Evolutionary conservation across 1,284 basidiomycete genomes (phyloP).

Genomic region (Macrocystidia cucumis): DNA sequence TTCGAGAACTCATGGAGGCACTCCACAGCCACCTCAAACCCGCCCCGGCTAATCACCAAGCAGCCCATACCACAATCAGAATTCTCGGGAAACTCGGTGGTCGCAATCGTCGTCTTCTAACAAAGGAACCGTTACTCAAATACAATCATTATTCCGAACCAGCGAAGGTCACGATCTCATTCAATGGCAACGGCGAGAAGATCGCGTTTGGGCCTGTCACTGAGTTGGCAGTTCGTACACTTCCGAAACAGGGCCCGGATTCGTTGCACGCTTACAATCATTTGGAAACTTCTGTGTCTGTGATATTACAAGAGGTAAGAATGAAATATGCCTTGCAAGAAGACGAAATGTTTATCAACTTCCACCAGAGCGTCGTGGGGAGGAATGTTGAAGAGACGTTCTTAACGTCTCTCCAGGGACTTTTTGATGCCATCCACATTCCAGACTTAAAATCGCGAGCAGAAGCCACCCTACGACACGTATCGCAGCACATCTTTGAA

Average conservation of each 20-base stretch:
- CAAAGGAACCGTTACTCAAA: constrained; percentile 73
- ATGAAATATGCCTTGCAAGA: constrained; percentile 2
- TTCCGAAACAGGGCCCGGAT: constrained; percentile 59
- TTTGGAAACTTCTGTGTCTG: constrained; percentile 67
- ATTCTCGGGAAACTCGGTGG: constrained; percentile 98
- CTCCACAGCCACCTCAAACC: constrained; percentile 89
- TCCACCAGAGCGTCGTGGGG: constrained; percentile 54
- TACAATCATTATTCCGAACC: constrained; percentile 67
- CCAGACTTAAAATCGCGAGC: constrained; percentile 68
- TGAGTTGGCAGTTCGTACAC: constrained; percentile 61
- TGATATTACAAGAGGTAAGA: constrained; percentile 71
- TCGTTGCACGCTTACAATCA: constrained; percentile 74
- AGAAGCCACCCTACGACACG: constrained; percentile 56
- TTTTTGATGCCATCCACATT: constrained; percentile 74
- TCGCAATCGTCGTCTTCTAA: constrained; percentile 83
- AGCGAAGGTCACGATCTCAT: constrained; percentile 66
- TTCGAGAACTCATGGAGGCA: constrained; percentile 93
- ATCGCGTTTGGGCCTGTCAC: constrained; percentile 72
- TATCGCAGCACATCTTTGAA: constrained; percentile 65
- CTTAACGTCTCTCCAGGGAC: constrained; percentile 61
- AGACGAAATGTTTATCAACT: constrained; percentile 6
- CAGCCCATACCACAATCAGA: constrained; percentile 93
- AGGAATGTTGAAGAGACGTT: constrained; percentile 77
- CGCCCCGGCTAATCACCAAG: constrained; percentile 84
- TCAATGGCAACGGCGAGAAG: constrained; percentile 62